Conservation (phyloP, 257 asterid genomes). For the Nicotiana undulata region DNA sequence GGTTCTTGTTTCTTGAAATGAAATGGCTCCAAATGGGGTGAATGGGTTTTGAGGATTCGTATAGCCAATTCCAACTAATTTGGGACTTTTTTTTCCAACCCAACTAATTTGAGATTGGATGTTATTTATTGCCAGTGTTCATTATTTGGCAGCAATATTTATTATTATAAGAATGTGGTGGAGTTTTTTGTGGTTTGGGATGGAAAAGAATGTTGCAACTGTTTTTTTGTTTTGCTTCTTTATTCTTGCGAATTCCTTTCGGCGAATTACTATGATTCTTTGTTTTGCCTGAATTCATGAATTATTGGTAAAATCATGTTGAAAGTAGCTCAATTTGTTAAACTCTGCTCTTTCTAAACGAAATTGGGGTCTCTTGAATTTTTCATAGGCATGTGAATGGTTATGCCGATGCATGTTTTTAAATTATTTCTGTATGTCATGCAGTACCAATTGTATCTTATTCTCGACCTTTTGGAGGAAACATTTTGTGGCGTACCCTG, state of each 20-base stretch:
- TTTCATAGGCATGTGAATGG: background rate
- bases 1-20: no score
- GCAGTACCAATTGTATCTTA: background rate
- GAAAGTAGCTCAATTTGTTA: background rate
- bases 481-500: background rate
- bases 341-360: background rate
- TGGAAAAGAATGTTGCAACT: background rate
- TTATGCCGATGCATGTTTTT: background rate
- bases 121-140: background rate
- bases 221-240: background rate
- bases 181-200: background rate
- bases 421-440: background rate
- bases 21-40: background rate
- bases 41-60: background rate
- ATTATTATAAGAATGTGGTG: background rate
- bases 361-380: background rate
- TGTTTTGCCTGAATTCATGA: background rate
- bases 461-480: background rate
- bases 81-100: background rate
- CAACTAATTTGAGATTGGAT: background rate
- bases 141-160: background rate
- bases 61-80: background rate
- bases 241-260: background rate
- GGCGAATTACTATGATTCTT: background rate
- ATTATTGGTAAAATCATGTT: background rate